Base-by-base conservation (phyloP, 148 eudicot species). In the Simmondsia chinensis region DNA sequence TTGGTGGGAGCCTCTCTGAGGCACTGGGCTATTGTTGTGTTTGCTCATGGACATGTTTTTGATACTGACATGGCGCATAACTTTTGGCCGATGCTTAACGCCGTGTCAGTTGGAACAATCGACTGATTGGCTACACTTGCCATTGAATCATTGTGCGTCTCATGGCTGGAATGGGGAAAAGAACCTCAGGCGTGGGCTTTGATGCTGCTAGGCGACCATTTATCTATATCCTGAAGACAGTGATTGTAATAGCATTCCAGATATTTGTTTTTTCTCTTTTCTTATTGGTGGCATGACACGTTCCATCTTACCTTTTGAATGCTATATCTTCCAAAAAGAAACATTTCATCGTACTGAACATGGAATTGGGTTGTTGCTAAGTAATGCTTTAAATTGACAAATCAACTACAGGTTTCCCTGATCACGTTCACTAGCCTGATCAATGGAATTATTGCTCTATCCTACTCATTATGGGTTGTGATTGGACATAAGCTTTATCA, bases 341-440 rank as follows among this genome's bases (percentile, higher is more conserved):
- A 48, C 54, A 39, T 21, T 47, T 39, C 19, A 56, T 46, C 60
- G 35, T 54, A 43, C 38, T 18, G 48, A 31, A 47, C 22, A 11
- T 23, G 23, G 21, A 48, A 19, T 25, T 15, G 38, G 31, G 19
- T 36, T 33, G 40, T 39, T 38, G 45, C 36, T 38, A 25, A 57
- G 60, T 56, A 9, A 45, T 45, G 60, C 36, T 20, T 20, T 35
- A 20, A 35, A 57, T 7, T 37, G 61, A 57, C 61, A 9, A 20
- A 29, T 41, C 43, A 57, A 36, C 61, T 17, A 25, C 5, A 42
- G 23, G 16, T 13, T 34, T 33, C 21, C 18, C 6, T n/a, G 5
- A 6, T 15, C 11, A 4, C 23, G n/a, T n/a, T n/a, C n/a, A n/a
- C n/a, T n/a, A n/a, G n/a, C n/a, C n/a, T n/a, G n/a, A n/a, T n/a